Evolutionary conservation across 495 filamentous ascomycete species (phyloP).

Genomic region (Evansstolkia leycettana): DNA sequence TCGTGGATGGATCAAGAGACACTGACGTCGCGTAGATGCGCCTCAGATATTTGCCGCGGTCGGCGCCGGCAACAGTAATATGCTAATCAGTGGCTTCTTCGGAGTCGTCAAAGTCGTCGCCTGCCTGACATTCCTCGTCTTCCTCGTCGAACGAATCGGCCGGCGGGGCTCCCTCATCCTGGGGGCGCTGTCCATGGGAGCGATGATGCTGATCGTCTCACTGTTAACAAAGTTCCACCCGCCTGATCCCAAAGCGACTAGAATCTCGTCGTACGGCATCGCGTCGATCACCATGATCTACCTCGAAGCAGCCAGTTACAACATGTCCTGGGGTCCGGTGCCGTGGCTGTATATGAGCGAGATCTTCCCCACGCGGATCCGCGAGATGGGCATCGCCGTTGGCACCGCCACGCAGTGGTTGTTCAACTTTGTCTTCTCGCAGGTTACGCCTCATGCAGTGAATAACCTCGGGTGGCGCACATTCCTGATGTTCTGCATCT

Average conservation of each 20-base stretch:
- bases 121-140: constrained; percentile 28
- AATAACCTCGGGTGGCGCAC: constrained; percentile 38
- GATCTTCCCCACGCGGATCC: constrained; percentile 41
- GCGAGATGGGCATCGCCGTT: constrained; percentile 32
- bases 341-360: constrained; percentile 35
- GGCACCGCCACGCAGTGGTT: constrained; percentile 41
- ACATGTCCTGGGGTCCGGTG: constrained; percentile 25
- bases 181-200: constrained; percentile 37
- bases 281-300: constrained; percentile 40
- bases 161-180: constrained; percentile 40
- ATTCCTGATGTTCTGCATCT: constrained; percentile 45
- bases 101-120: constrained; percentile 34
- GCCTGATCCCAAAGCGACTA: constrained; percentile 15
- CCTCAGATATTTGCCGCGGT: constrained; percentile 36
- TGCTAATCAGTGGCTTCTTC: constrained; percentile 37
- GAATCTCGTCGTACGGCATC: constrained; percentile 18
- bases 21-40: too few relatives aligned
- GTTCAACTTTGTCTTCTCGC: constrained; percentile 43
- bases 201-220: constrained; percentile 41
- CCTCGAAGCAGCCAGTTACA: constrained; percentile 33
- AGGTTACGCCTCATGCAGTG: constrained; percentile 39
- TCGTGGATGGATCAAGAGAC: too few relatives aligned
- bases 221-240: constrained; percentile 32
- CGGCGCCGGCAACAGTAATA: constrained; percentile 25
- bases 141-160: constrained; percentile 40